These are phyloP conservation scores for Jamesozyma lodderae DNA, from an alignment of 805 yeast genomes.

Conservation along the genomic window DNA sequence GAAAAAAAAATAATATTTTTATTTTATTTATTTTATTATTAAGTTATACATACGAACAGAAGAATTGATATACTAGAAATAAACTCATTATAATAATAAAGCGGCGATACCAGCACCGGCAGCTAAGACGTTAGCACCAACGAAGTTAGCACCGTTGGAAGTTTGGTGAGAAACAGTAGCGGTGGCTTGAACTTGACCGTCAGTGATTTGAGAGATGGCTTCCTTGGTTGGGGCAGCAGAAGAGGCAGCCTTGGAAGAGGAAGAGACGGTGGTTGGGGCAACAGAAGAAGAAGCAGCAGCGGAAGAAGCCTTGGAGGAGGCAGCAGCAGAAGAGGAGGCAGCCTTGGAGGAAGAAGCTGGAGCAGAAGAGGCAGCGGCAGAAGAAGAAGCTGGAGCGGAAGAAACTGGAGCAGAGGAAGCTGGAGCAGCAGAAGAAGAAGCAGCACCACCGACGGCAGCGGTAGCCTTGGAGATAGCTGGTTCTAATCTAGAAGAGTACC, in stretches of 20 bases:
- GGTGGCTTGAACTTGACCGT: conserved; percentile 9
- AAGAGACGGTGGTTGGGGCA: conserved; percentile 1
- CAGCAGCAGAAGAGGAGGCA: conserved; percentile 1
- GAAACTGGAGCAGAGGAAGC: conserved; percentile 1
- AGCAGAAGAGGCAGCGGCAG: conserved; percentile 1
- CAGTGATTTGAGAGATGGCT: conserved; percentile 8
- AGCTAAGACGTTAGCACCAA: neutral
- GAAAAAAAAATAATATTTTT: neutral
- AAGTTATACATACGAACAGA: neutral
- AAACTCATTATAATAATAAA: conserved; percentile 7
- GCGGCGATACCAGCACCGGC: conserved; percentile 11
- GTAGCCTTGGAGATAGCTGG: conserved; percentile 10
- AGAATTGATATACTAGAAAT: neutral
- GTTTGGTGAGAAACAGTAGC: conserved; percentile 1
- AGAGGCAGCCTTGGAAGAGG: conserved; percentile 2
- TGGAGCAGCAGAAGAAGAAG: conserved; percentile 2
- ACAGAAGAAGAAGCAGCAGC: conserved; percentile 4
- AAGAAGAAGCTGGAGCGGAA: conserved; percentile 1
- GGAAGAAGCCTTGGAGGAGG: conserved; percentile 3
- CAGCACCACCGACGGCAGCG: neutral
- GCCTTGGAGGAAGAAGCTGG: conserved; percentile 3
- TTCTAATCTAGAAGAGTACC: conserved; percentile 25
- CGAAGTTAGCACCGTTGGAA: conserved; percentile 5
- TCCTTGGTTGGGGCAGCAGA: conserved; percentile 3
- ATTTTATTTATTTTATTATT: neutral